These are phyloP conservation scores for Aspergillus leporis DNA, from an alignment of 495 filamentous ascomycete species.

Conservation along the genomic window DNA sequence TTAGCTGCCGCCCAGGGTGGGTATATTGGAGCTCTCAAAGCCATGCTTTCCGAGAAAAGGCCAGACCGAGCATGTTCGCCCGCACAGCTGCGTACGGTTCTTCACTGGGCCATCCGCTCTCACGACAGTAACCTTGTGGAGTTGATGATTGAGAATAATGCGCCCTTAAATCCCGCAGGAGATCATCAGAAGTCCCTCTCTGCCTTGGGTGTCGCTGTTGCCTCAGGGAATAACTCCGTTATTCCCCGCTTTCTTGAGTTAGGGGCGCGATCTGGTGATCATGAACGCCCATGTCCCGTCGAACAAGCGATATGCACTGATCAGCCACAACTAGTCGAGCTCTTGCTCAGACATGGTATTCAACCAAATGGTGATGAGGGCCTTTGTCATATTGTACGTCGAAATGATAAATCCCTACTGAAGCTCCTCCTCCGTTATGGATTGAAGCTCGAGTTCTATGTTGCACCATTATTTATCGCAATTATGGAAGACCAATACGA, in stretches of 20 bases:
- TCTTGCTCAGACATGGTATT: neutral
- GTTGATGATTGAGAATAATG: conserved; percentile 4
- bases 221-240: neutral
- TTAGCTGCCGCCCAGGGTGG: neutral
- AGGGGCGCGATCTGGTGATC: neutral
- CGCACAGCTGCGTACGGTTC: conserved; percentile 4
- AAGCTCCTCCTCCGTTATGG: neutral
- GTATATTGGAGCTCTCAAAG: neutral
- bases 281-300: neutral
- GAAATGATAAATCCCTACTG: neutral
- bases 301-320: neutral
- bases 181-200: neutral
- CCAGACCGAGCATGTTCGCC: conserved; percentile 4
- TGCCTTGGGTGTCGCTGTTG: conserved; percentile 3
- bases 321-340: neutral
- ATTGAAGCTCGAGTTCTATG: conserved; percentile 2
- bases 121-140: conserved; percentile 2
- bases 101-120: conserved; percentile 8
- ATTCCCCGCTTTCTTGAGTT: neutral
- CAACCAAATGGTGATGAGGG: neutral
- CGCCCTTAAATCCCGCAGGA: neutral
- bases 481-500: conserved; percentile 5
- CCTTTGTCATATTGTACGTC: conserved; percentile 2
- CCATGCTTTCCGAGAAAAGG: conserved; percentile 7
- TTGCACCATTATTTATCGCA: conserved; percentile 2